A percentile compares a stretch with the other conserved stretches of the same genome.
Evolutionary conservation across 495 filamentous ascomycete genomes (phyloP).

Genomic region (Xylaria cubensis): DNA sequence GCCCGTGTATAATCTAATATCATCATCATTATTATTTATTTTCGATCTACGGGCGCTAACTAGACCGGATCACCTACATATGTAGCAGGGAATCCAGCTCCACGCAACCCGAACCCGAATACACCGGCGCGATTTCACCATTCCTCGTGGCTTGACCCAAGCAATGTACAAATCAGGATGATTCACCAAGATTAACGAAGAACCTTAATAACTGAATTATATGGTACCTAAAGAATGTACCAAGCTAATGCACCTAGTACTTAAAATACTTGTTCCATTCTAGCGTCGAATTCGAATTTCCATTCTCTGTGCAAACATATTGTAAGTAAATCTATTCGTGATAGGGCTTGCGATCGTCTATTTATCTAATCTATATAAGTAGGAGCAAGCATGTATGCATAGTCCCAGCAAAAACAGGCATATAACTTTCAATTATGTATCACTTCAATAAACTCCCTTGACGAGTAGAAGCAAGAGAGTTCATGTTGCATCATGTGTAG

Average conservation of each 20-base stretch:
- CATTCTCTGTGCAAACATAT: not conserved
- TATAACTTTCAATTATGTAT: not conserved
- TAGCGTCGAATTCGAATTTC: not conserved
- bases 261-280: not conserved
- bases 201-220: not conserved
- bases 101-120: not conserved
- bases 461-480: not conserved
- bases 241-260: not conserved
- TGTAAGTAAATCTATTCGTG: not conserved
- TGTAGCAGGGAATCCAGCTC: not conserved
- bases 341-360: not conserved
- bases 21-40: constrained; percentile 14
- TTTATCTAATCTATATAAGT: not conserved
- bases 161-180: not conserved
- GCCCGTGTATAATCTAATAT: constrained; percentile 4
- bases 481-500: not conserved
- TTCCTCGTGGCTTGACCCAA: constrained; percentile 8
- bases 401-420: not conserved
- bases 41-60: not conserved
- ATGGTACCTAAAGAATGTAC: not conserved
- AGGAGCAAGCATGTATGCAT: not conserved
- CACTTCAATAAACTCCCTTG: not conserved
- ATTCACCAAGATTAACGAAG: too few species aligned
- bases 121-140: constrained; percentile 7
- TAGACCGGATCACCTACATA: constrained; percentile 18